Evolutionary conservation across 345 rosid genomes (phyloP), one percentile per base, ranked within the genome.

Genomic region (Aquilaria malaccensis): DNA sequence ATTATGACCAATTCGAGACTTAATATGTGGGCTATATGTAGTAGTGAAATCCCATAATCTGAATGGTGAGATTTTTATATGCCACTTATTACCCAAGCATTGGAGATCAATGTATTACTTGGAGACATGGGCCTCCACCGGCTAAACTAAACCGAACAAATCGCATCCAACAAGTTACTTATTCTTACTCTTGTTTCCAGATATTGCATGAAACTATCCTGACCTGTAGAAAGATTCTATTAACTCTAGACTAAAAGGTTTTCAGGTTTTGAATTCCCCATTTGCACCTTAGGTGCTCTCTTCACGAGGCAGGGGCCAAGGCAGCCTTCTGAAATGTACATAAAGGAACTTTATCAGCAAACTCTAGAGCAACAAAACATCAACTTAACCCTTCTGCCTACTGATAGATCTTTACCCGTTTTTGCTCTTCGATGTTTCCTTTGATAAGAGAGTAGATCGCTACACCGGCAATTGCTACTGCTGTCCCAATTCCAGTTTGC

Each of bases 401-500:
- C 11, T n/a, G 22, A 61, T 22, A 11, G 37, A 71, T 52, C 68
- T 66, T 22, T 65, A 80, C 85, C 63, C 76, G 58, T 60, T 77
- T 80, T 41, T 72, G 65, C 64, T 75, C 85, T 68, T 80, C 81
- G 57, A 80, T 65, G 59, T 80, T 80, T 50, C 81, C 85, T 60
- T 80, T 80, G 46, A 75, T 77, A 11, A 80, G 66, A 4, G 85
- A 80, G 62, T 75, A 75, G 51, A 74, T 65, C 61, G 81, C 85
- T 11, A 77, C 81, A 37, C 85, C 85, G 30, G 76, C 78, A 62
- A 80, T 80, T 52, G 85, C 85, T 56, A 77, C 68, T 7, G 70
- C 77, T 1, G 85, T 80, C 9, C 85, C 81, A 59, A 70, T 75
- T 50, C 82, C 82, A 30, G 85, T 80, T 59, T 80, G 85, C 2